Conservation (phyloP, 495 filamentous ascomycete species). For the Daldinia concentrica region DNA sequence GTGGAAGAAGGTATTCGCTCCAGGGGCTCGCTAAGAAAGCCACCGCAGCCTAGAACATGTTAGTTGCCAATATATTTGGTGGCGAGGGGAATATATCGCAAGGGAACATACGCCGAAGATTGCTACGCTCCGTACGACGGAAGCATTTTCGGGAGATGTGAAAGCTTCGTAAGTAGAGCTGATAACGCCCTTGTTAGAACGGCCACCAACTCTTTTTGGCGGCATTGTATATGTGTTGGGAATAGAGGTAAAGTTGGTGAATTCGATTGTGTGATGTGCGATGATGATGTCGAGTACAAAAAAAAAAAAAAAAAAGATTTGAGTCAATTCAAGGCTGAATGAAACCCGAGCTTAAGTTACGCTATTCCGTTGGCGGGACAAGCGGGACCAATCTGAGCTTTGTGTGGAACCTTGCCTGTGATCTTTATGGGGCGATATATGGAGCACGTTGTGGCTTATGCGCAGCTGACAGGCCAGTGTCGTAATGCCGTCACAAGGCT, state of each 20-base stretch:
- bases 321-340: conserved; percentile 4
- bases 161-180: conserved; percentile 67
- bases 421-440: neutral
- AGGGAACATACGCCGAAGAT: conserved; percentile 73
- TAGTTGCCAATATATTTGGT: neutral
- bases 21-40: conserved; percentile 79
- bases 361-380: neutral
- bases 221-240: conserved; percentile 44
- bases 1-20: conserved; percentile 77
- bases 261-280: neutral
- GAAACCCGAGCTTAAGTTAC: neutral
- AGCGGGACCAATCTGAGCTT: neutral
- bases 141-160: conserved; percentile 76
- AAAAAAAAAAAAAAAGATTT: conserved; percentile 22
- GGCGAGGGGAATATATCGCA: neutral
- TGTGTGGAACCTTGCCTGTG: neutral
- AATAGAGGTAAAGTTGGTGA: neutral
- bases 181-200: conserved; percentile 52
- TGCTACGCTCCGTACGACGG: conserved; percentile 75
- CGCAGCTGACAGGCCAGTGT: conserved; percentile 11
- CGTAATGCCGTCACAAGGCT: conserved; percentile 30
- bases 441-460: conserved; percentile 6
- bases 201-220: conserved; percentile 49
- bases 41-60: conserved; percentile 67
- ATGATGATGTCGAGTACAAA: neutral